Conservation (phyloP, 164 flowering plant species). For the Nymphaea thermarum region DNA sequence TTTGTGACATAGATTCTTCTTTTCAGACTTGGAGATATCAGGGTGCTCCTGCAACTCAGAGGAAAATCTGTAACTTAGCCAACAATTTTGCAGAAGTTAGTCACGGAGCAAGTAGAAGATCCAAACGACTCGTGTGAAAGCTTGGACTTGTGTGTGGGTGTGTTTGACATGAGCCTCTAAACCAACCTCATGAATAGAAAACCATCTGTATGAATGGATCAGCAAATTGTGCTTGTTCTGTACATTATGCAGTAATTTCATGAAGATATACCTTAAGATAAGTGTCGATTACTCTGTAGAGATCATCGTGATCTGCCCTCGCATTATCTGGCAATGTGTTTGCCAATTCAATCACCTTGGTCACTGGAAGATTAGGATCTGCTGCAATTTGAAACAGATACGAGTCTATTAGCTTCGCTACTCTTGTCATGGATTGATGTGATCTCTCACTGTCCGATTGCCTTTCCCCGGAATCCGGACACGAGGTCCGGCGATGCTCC, state of each 20-base stretch:
- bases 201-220: too few relatives aligned
- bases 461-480: background rate
- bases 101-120: too few relatives aligned
- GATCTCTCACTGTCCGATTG: slow-evolving; percentile 14
- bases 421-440: slow-evolving; percentile 27
- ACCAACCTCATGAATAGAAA: too few relatives aligned
- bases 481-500: slow-evolving; percentile 32
- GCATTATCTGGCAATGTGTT: slow-evolving; percentile 58
- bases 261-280: slow-evolving; percentile 56
- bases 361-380: slow-evolving; percentile 42
- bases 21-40: slow-evolving; percentile 52
- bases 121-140: too few relatives aligned
- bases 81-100: too few relatives aligned
- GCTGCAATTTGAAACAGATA: slow-evolving; percentile 58
- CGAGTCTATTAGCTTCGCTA: slow-evolving; percentile 62
- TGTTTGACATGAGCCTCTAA: too few relatives aligned
- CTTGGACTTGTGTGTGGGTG: too few relatives aligned
- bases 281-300: slow-evolving; percentile 73
- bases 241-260: too few relatives aligned
- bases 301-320: slow-evolving; percentile 55
- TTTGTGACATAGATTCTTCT: slow-evolving; percentile 54
- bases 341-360: slow-evolving; percentile 46
- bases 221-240: too few relatives aligned
- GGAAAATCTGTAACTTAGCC: background rate
- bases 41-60: slow-evolving; percentile 46